Percentiles rank a stretch among this genome's conserved stretches.
These are phyloP conservation scores for Trypanosoma cruzi DNA, from an alignment of 208 protist genomes.

Conservation along the genomic window DNA sequence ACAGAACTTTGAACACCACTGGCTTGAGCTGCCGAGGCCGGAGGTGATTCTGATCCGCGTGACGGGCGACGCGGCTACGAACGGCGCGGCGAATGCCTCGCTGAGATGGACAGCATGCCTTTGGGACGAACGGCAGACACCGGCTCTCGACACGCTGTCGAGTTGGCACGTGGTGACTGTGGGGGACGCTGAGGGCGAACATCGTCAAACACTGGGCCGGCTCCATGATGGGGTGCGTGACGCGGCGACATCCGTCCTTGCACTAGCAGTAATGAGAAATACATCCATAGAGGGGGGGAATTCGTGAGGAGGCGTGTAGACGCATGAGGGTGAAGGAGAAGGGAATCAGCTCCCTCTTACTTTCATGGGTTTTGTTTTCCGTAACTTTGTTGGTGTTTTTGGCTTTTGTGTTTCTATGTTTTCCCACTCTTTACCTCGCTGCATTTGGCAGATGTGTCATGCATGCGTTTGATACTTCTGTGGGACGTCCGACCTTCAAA, in stretches of 20 bases:
- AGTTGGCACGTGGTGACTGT: slow-evolving; percentile 12
- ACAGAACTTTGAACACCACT: slow-evolving; percentile 51
- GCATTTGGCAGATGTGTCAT: neutral
- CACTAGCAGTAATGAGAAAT: neutral
- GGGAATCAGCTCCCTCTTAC: neutral
- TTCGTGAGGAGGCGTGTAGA: neutral
- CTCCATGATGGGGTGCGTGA: slow-evolving; percentile 9
- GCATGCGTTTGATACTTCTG: neutral
- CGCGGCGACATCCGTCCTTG: neutral
- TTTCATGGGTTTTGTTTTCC: neutral
- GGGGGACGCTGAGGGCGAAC: neutral
- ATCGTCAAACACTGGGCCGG: neutral
- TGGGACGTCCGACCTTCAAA: neutral
- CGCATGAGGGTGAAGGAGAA: neutral
- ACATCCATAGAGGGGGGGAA: neutral
- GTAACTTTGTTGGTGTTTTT: neutral
- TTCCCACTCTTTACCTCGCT: neutral
- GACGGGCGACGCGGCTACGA: neutral
- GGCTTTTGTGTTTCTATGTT: slow-evolving; percentile 7
- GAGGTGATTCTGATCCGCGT: slow-evolving; percentile 16
- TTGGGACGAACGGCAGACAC: neutral
- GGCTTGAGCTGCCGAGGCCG: slow-evolving; percentile 54
- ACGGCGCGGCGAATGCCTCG: neutral
- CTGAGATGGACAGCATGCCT: slow-evolving; percentile 4
- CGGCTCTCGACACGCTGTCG: neutral